Conservation (phyloP, 768 basidiomycete genomes). For the Phaffia australis region DNA sequence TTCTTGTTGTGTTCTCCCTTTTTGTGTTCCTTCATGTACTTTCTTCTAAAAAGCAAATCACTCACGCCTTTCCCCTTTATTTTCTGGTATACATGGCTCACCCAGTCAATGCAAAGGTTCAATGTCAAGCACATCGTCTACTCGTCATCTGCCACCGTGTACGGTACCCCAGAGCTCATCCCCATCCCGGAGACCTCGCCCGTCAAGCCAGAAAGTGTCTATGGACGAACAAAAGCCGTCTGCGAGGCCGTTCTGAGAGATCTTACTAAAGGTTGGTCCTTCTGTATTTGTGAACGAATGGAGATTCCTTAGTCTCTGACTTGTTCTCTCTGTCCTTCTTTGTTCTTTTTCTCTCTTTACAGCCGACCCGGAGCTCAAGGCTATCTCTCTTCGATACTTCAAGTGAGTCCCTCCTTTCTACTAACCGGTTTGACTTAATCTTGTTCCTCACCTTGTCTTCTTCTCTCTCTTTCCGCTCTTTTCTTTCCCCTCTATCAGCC, state of each 20-base stretch:
- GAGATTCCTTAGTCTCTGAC: not conserved
- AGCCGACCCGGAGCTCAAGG: conserved; percentile 53
- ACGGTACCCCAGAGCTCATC: conserved; percentile 80
- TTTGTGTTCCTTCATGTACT: too few species aligned
- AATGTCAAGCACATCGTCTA: conserved; percentile 82
- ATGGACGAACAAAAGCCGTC: conserved; percentile 95
- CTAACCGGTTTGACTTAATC: not conserved
- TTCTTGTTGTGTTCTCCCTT: too few species aligned
- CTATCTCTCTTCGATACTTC: conserved; percentile 88
- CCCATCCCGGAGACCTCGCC: conserved; percentile 90
- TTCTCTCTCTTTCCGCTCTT: not conserved
- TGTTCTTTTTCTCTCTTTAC: conserved; percentile 12
- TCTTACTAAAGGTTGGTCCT: conserved; percentile 45
- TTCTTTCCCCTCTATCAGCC: conserved; percentile 44
- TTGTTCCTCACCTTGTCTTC: conserved; percentile 2
- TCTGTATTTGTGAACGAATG: not conserved
- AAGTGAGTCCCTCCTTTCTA: conserved; percentile 46
- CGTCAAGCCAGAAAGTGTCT: conserved; percentile 77
- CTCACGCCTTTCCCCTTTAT: not conserved
- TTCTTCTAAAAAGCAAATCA: not conserved
- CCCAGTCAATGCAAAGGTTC: conserved; percentile 69
- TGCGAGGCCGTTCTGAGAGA: conserved; percentile 81
- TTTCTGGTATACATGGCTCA: not conserved
- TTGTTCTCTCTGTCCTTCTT: conserved; percentile 1
- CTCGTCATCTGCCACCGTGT: conserved; percentile 96